Percentiles rank a stretch among this genome's conserved stretches.
phyloP scores from a whole-genome alignment of 352 stramenopile species.

The Pythium aquatile region DNA sequence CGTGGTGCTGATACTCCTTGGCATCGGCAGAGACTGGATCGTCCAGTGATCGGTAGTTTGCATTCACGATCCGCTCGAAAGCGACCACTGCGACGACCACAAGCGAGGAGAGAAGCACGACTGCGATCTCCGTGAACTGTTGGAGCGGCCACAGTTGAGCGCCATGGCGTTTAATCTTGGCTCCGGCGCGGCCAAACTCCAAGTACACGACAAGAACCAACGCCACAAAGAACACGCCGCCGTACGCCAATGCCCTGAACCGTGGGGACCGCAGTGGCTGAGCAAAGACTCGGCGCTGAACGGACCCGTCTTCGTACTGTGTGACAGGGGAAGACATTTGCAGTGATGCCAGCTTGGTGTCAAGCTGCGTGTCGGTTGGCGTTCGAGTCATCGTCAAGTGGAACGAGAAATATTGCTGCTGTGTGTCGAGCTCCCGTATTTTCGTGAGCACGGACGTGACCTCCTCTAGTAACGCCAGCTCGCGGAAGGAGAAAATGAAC shows the following conservation, averaged over 20 bases:
- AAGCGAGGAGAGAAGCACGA: background rate
- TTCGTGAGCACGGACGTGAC: conserved; percentile 29
- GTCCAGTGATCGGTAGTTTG: background rate
- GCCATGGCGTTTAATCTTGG: conserved; percentile 22
- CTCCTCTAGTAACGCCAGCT: conserved; percentile 36
- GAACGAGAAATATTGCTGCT: conserved; percentile 26
- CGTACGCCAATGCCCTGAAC: conserved; percentile 8
- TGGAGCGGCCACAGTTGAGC: conserved; percentile 26
- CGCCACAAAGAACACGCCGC: conserved; percentile 1
- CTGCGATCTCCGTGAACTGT: conserved; percentile 18
- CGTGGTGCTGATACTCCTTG: background rate
- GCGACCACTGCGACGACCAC: background rate
- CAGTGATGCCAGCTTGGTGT: conserved; percentile 17
- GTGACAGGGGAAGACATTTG: conserved; percentile 2
- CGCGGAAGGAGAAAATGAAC: conserved; percentile 48
- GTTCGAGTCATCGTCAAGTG: conserved; percentile 28
- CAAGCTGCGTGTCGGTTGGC: conserved; percentile 16
- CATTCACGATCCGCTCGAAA: background rate
- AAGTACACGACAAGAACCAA: conserved; percentile 9
- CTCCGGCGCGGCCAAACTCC: conserved; percentile 16
- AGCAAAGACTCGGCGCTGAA: conserved; percentile 17
- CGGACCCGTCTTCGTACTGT: background rate
- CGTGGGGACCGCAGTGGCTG: conserved; percentile 20
- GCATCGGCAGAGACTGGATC: background rate
- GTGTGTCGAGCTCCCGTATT: conserved; percentile 34